Conservation (phyloP, 495 filamentous ascomycete species). For the Penicillium alfredii region DNA sequence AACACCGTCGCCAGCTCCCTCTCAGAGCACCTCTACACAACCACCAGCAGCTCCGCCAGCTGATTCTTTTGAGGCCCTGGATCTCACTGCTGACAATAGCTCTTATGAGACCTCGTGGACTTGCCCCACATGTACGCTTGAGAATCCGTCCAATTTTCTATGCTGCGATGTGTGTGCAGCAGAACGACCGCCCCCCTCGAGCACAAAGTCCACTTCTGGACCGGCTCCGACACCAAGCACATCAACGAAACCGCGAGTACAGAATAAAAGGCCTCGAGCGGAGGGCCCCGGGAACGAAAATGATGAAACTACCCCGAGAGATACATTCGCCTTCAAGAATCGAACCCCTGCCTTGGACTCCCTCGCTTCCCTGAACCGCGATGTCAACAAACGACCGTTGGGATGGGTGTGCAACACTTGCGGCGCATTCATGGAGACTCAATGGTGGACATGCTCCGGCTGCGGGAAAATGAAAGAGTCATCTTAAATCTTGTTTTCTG, state of each 20-base stretch:
- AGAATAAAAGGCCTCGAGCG: no score
- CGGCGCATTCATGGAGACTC: slow-evolving; percentile 57
- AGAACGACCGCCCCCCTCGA: slow-evolving; percentile 48
- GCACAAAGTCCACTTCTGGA: slow-evolving; percentile 12
- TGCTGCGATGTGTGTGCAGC: slow-evolving; percentile 74
- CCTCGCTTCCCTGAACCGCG: slow-evolving; percentile 32
- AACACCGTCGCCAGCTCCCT: slow-evolving; percentile 9
- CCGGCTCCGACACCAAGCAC: slow-evolving; percentile 6
- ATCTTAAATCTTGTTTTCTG: slow-evolving; percentile 31
- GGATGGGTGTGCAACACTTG: slow-evolving; percentile 67
- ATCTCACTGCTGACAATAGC: slow-evolving; percentile 22
- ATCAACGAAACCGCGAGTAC: slow-evolving; percentile 1
- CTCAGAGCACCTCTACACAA: slow-evolving; percentile 10
- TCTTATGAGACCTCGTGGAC: slow-evolving; percentile 53
- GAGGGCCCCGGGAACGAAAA: no score
- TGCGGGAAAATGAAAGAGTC: slow-evolving; percentile 64
- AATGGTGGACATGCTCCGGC: slow-evolving; percentile 73
- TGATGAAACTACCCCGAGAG: slow-evolving; percentile 8
- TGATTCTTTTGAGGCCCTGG: slow-evolving; percentile 5
- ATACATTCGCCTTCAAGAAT: slow-evolving; percentile 31
- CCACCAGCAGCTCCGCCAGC: slow-evolving; percentile 1
- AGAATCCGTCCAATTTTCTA: slow-evolving; percentile 63
- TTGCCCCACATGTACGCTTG: slow-evolving; percentile 76
- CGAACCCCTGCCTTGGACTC: slow-evolving; percentile 32
- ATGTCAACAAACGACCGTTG: slow-evolving; percentile 42